phyloP scores from a whole-genome alignment of 108 stramenopile species.

The Asterionellopsis glacialis region DNA sequence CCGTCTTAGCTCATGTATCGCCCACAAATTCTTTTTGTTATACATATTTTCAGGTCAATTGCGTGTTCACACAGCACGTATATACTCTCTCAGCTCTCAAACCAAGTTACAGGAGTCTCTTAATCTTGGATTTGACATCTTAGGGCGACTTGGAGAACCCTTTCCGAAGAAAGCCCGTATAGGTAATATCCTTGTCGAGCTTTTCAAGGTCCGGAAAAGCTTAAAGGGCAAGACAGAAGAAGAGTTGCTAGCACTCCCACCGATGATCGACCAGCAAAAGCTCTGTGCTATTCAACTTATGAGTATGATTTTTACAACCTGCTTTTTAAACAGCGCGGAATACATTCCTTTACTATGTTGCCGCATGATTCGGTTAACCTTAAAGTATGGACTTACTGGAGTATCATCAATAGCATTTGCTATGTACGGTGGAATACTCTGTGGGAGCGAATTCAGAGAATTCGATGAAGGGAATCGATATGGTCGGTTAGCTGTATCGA shows the following conservation, averaged over 20 bases:
- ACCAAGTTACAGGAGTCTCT: conserved; percentile 20
- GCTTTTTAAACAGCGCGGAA: conserved; percentile 11
- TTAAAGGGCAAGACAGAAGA: conserved; percentile 16
- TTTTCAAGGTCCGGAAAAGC: conserved; percentile 4
- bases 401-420: conserved; percentile 34
- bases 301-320: conserved; percentile 20
- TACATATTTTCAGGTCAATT: conserved; percentile 29
- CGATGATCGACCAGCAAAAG: conserved; percentile 1
- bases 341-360: conserved; percentile 23
- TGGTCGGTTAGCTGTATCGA: conserved; percentile 35
- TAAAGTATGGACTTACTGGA: conserved; percentile 20
- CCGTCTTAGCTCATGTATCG: too few relatives aligned
- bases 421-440: conserved; percentile 37
- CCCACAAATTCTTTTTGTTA: neutral
- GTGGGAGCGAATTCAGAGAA: neutral
- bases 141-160: conserved; percentile 20
- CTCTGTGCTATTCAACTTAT: conserved; percentile 47
- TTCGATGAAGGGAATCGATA: conserved; percentile 7
- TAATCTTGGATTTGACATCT: conserved; percentile 16
- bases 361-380: conserved; percentile 35
- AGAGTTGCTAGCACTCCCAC: neutral
- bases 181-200: conserved; percentile 9
- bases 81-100: conserved; percentile 25
- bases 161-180: conserved; percentile 16
- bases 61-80: conserved; percentile 22